Conservation (phyloP, 179 eudicot genomes). For the Beta macrorhiza region DNA sequence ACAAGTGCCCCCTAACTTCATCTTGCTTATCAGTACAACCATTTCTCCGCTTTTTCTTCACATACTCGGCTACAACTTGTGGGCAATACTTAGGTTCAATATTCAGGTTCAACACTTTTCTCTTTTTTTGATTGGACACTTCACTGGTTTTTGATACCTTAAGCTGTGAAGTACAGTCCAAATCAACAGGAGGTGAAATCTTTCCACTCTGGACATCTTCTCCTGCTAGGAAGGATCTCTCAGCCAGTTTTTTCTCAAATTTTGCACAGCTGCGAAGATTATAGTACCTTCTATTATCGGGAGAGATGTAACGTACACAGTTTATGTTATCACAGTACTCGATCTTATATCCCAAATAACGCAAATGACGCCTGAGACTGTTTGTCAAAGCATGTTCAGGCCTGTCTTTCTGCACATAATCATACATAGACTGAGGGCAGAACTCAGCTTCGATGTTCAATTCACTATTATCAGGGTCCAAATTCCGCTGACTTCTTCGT, state of each 20-base stretch:
- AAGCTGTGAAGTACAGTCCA: not conserved
- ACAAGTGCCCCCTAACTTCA: slow-evolving; percentile 61
- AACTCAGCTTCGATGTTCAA: slow-evolving; percentile 36
- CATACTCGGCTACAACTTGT: slow-evolving; percentile 43
- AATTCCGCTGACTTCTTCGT: not conserved
- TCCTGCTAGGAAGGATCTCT: slow-evolving; percentile 5
- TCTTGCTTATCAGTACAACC: slow-evolving; percentile 9
- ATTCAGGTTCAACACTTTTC: not conserved
- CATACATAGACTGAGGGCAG: slow-evolving; percentile 47
- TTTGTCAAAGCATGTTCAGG: not conserved
- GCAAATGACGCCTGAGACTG: slow-evolving; percentile 47
- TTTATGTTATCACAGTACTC: slow-evolving; percentile 4
- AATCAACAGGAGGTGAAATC: slow-evolving; percentile 8
- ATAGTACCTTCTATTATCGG: slow-evolving; percentile 36
- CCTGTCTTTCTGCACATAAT: slow-evolving; percentile 15
- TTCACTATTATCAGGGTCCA: slow-evolving; percentile 30
- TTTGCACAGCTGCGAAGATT: slow-evolving; percentile 35
- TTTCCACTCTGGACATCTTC: slow-evolving; percentile 7
- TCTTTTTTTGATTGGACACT: not conserved
- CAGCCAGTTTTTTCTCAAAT: not conserved
- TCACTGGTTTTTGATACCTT: not conserved
- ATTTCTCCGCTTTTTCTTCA: not conserved
- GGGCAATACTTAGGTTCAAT: slow-evolving; percentile 57
- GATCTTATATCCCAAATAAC: slow-evolving; percentile 61
- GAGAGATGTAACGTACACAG: slow-evolving; percentile 50